Conservation (phyloP, 768 basidiomycete species). For the Kwoniella heveanensis region DNA sequence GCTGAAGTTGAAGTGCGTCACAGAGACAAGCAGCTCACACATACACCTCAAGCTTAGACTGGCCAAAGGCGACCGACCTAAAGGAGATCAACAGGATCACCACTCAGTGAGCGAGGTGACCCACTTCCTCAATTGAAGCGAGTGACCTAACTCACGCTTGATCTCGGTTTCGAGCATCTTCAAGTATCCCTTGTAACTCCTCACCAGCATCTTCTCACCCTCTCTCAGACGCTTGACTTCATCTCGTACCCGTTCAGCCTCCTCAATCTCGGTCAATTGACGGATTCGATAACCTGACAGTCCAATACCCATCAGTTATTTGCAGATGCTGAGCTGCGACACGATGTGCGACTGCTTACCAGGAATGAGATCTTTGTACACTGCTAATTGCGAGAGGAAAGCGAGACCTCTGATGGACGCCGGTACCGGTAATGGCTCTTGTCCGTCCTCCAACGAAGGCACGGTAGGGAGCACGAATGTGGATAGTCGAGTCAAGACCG, state of each 20-base stretch:
- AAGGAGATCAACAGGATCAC: not conserved
- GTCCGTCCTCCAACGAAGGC: slow-evolving; percentile 64
- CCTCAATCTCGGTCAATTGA: slow-evolving; percentile 82
- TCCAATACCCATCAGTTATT: not conserved
- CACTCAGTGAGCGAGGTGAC: too few species aligned
- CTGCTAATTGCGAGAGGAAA: slow-evolving; percentile 83
- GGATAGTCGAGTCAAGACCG: slow-evolving; percentile 81
- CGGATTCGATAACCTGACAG: slow-evolving; percentile 84
- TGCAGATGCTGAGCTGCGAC: too few species aligned
- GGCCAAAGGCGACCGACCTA: slow-evolving; percentile 56
- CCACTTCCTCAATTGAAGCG: not conserved
- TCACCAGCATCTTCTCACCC: slow-evolving; percentile 91
- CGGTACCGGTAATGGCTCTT: slow-evolving; percentile 67
- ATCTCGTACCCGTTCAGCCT: slow-evolving; percentile 89
- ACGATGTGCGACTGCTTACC: slow-evolving; percentile 36
- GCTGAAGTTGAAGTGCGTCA: slow-evolving; percentile 96
- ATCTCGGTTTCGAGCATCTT: slow-evolving; percentile 80
- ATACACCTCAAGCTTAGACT: slow-evolving; percentile 78
- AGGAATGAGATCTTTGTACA: slow-evolving; percentile 94
- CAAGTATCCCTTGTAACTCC: slow-evolving; percentile 84
- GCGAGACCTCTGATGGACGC: slow-evolving; percentile 80
- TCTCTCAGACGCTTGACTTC: slow-evolving; percentile 86
- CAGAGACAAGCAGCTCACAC: slow-evolving; percentile 78
- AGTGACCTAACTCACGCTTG: slow-evolving; percentile 65
- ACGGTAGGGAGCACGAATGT: slow-evolving; percentile 82